These are phyloP conservation scores for Gloeostereum incarnatum DNA, from an alignment of 768 basidiomycete genomes.

Conservation along the genomic window DNA sequence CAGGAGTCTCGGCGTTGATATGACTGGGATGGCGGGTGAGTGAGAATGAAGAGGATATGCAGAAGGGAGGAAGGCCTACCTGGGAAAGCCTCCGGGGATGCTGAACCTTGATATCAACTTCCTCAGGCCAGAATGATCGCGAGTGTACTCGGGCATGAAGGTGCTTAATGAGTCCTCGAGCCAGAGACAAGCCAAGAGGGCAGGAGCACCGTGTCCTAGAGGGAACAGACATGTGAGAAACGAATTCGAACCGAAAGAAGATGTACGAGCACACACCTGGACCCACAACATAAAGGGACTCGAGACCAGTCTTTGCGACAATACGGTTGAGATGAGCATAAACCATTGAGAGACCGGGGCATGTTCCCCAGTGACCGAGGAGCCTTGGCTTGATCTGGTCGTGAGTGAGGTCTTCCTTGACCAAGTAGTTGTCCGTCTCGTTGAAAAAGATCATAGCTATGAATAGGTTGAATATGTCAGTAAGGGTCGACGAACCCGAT, in stretches of 20 bases:
- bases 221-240: not conserved
- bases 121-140: constrained; percentile 47
- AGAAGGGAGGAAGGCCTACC: constrained; percentile 26
- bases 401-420: constrained; percentile 46
- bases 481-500: not conserved
- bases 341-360: constrained; percentile 37
- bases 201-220: constrained; percentile 78
- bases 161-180: constrained; percentile 63
- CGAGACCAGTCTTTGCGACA: constrained; percentile 47
- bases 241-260: not conserved
- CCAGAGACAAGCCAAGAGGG: constrained; percentile 79
- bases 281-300: constrained; percentile 73
- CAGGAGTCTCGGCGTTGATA: constrained; percentile 80
- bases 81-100: constrained; percentile 78
- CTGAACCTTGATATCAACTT: constrained; percentile 71
- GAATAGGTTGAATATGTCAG: constrained; percentile 1
- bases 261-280: constrained; percentile 35
- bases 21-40: constrained; percentile 29
- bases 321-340: constrained; percentile 66
- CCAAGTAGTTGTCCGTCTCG: constrained; percentile 43
- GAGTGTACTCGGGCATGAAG: constrained; percentile 51
- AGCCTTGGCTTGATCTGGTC: constrained; percentile 77
- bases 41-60: not conserved
- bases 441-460: constrained; percentile 82
- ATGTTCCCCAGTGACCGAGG: constrained; percentile 81